These are phyloP conservation scores for Xylariaceae sp. DNA, from an alignment of 2,329 filamentous ascomycete genomes.

Conservation along the genomic window DNA sequence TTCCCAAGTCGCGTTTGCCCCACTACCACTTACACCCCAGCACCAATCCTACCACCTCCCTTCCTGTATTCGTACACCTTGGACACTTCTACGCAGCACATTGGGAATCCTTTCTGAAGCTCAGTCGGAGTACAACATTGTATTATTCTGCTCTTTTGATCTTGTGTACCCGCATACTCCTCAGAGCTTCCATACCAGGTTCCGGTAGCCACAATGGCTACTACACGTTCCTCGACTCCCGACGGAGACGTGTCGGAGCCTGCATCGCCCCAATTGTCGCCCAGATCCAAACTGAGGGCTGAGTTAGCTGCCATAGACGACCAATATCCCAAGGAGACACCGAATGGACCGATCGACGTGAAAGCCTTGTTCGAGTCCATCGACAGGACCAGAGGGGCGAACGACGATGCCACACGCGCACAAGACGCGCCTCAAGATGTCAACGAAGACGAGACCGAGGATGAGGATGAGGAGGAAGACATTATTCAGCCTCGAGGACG, in stretches of 20 bases:
- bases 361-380: constrained; percentile 18
- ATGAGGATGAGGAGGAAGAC: constrained; percentile 30
- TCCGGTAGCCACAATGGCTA: constrained; percentile 37
- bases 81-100: no score
- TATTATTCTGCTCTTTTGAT: background rate
- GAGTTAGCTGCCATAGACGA: constrained; percentile 41
- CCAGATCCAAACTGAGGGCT: constrained; percentile 47
- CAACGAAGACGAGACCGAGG: constrained; percentile 30
- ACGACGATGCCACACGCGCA: constrained; percentile 8
- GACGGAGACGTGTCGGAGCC: constrained; percentile 33
- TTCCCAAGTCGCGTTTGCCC: no score
- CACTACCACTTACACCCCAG: no score
- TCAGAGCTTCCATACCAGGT: background rate
- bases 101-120: no score
- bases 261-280: constrained; percentile 38
- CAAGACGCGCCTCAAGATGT: constrained; percentile 23
- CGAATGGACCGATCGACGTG: constrained; percentile 14
- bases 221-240: constrained; percentile 38
- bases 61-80: no score
- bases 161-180: background rate
- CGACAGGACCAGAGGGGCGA: constrained; percentile 11
- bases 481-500: constrained; percentile 32
- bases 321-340: constrained; percentile 41
- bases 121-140: no score
- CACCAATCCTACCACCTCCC: no score